Evolutionary conservation across 371 early-diverging fungal species (phyloP).

Genomic region (Fennellomyces sp.): DNA sequence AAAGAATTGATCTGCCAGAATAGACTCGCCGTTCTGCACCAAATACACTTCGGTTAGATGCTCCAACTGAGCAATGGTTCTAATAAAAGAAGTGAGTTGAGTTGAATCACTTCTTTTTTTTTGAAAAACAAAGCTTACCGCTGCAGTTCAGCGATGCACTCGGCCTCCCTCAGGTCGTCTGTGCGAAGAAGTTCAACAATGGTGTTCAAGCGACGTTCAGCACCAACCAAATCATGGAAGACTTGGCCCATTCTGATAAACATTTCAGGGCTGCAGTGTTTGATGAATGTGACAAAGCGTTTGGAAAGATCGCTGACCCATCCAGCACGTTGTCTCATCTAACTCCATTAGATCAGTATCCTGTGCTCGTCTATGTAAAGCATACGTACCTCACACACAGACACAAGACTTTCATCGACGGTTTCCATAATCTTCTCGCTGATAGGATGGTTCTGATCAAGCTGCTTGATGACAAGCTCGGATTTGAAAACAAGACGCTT

Average conservation of each 20-base stretch:
- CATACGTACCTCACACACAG: conserved; percentile 59
- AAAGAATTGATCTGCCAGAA: conserved; percentile 56
- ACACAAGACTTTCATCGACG: conserved; percentile 52
- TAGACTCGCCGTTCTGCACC: conserved; percentile 30
- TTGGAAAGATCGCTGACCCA: conserved; percentile 70
- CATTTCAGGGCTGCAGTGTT: conserved; percentile 65
- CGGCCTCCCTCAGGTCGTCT: conserved; percentile 69
- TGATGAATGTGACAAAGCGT: conserved; percentile 72
- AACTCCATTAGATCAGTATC: neutral
- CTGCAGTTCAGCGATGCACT: conserved; percentile 64
- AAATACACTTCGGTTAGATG: conserved; percentile 69
- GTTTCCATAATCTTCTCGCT: conserved; percentile 60
- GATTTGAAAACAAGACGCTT: conserved; percentile 83
- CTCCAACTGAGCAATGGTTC: conserved; percentile 68
- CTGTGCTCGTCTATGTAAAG: neutral
- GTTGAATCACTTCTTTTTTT: neutral
- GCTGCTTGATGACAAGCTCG: conserved; percentile 72
- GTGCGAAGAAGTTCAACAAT: conserved; percentile 75
- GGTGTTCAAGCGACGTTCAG: conserved; percentile 66
- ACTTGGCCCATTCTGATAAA: conserved; percentile 72
- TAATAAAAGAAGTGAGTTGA: conserved; percentile 8
- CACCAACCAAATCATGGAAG: conserved; percentile 71
- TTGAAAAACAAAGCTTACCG: conserved; percentile 18
- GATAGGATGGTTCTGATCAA: conserved; percentile 72
- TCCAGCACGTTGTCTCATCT: conserved; percentile 70